Base-by-base conservation (phyloP, 441 rosid species). In the Eugenia klotzschiana region DNA sequence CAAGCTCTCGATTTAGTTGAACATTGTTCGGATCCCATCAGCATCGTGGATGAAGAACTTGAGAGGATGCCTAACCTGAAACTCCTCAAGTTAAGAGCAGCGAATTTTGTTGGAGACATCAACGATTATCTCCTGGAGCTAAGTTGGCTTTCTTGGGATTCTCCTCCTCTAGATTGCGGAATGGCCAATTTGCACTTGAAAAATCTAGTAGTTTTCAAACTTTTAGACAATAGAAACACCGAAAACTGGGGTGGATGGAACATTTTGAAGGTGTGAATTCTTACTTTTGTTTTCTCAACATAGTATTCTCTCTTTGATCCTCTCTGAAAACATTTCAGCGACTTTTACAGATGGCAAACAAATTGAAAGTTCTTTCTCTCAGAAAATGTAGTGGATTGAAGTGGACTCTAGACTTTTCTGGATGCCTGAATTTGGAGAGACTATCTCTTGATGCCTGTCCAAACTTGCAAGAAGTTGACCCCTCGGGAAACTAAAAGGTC, bases 201-300 rank as follows among this genome's bases (percentile, higher is more conserved):
- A 8, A 64, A 18, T 29, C n/a, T 33, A 29, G 14, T 18, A 0
- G 10, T 4, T 33, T 64, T 4, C 0, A 0, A 16, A 18, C 43
- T 64, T 60, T 4, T n/a, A 0, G 1, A 16, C 12, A 0, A 16
- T 16, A 0, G 0, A 16, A 16, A 4, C 43, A 8, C 13, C 12
- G 3, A 60, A 29, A 60, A 29, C 6, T 1, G 0, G 12, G 73
- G 41, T 50, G 51, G 51, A 50, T 49, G 51, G 51, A 49, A 49
- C 15, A 49, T 49, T 49, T 49, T 49, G 51, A 49, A 51, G 53
- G 53, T 6, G 9, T 6, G 54, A 18, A 6, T 18, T 18, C 9
- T 3, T 51, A 6, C 54, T 51, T 6, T 18, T 51, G 8, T 18
- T 51, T 2, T 51, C 22, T 51, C 54, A 6, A 6, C 54, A 51